Evolutionary conservation across 2,329 filamentous ascomycete species (phyloP), one percentile per base, ranked within the genome.

Genomic region (Penicillium oxalicum): DNA sequence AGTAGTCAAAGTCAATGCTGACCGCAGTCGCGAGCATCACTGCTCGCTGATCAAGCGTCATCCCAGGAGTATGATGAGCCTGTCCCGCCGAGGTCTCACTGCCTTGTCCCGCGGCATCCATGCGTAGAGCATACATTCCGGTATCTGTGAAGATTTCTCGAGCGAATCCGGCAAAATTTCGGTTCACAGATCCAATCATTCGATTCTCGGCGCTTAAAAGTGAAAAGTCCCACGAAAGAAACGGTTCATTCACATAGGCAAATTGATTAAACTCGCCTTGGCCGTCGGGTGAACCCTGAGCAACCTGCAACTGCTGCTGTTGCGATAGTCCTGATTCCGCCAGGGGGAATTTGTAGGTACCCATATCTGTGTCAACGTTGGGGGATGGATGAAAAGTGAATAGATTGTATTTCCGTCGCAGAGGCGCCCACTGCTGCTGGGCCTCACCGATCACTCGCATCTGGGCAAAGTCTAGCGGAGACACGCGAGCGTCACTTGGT

Each of bases 11-110:
- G 58, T 85, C 82, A 40, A 84, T 75, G 48, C 74, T 80, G 9
- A 84, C 81, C 5, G 82, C 82, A 0, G 81, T 83, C 8, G 82
- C 81, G 7, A 85, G 73, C 81, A 84, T 84, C 26, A 84, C 75
- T 2, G 82, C 82, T 45, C 82, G 74, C 62, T 84, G 80, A 57
- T 84, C 82, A 2, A 85, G 73, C 1, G 80, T 83, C 80, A 85
- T 82, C 3, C 78, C 79, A 1, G 69, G 68, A 9, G 59, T 53
- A 2, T 63, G 41, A 12, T 62, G 56, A 18, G 34, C 47, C 32
- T 60, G 49, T 24, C 52, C 26, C 43, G 56, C 39, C 25, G 56
- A 33, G 61, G 66, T 13, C 63, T 69, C 50, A 70, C 68, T 12
- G 69, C 71, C 45, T 66, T 69, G n/a, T 61, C 52, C 71, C 11